A percentile compares a stretch with the other conserved stretches of the same genome.
phyloP scores from a whole-genome alignment of 345 rosid genomes.

The Kandelia obovata region DNA sequence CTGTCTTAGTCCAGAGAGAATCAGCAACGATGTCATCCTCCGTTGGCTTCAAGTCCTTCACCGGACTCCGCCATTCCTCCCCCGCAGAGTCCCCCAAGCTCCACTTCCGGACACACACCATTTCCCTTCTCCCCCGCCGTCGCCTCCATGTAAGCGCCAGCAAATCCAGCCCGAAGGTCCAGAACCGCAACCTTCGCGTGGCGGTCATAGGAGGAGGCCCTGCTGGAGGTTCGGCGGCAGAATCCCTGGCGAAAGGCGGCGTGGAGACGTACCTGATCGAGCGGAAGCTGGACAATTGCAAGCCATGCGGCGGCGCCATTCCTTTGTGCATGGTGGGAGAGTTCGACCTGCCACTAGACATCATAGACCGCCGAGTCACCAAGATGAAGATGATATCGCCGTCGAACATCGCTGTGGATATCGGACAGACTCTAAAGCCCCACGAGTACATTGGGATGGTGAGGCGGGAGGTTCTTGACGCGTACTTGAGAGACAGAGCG shows the following conservation, averaged over 20 bases:
- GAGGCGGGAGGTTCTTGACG: slow-evolving; percentile 78
- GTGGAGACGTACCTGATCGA: slow-evolving; percentile 80
- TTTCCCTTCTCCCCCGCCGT: slow-evolving; percentile 6
- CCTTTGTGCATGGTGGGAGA: slow-evolving; percentile 98
- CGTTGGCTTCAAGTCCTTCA: slow-evolving; percentile 65
- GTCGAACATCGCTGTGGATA: slow-evolving; percentile 91
- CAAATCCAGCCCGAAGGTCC: slow-evolving; percentile 56
- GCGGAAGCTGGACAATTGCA: slow-evolving; percentile 86
- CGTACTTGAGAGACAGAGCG: slow-evolving; percentile 73
- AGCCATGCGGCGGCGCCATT: slow-evolving; percentile 95
- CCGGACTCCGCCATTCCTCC: slow-evolving; percentile 66
- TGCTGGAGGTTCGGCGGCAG: slow-evolving; percentile 79
- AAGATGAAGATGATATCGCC: slow-evolving; percentile 98
- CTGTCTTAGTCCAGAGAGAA: background rate
- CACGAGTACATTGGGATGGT: slow-evolving; percentile 99
- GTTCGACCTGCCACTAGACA: slow-evolving; percentile 85
- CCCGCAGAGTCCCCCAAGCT: slow-evolving; percentile 30
- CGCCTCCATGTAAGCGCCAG: slow-evolving; percentile 37
- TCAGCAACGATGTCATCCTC: slow-evolving; percentile 44
- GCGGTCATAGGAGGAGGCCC: slow-evolving; percentile 97
- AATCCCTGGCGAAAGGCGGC: slow-evolving; percentile 79
- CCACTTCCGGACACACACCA: slow-evolving; percentile 21
- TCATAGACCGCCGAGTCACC: slow-evolving; percentile 80
- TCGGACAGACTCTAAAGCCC: slow-evolving; percentile 86
- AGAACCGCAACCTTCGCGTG: slow-evolving; percentile 71